These are phyloP conservation scores for Colletotrichum orbiculare DNA, from an alignment of 2,329 filamentous ascomycete genomes.

Conservation along the genomic window DNA sequence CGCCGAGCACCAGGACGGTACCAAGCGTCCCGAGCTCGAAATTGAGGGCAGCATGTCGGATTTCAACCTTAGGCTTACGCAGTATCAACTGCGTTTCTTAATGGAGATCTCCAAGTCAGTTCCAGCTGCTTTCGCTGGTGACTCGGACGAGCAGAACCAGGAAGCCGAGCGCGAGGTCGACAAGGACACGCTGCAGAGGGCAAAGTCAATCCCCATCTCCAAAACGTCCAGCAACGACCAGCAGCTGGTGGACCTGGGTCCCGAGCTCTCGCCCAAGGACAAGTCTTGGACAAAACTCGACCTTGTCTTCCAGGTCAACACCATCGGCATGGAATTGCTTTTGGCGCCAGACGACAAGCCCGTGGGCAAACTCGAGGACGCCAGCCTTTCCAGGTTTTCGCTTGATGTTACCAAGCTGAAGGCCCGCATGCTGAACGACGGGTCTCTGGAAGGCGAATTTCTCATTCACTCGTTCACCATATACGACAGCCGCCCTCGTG, in stretches of 20 bases:
- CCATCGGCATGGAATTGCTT: constrained; percentile 88
- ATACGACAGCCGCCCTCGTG: constrained; percentile 86
- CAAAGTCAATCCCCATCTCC: constrained; percentile 50
- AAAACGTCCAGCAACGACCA: constrained; percentile 49
- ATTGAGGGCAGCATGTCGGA: constrained; percentile 93
- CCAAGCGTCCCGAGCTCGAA: constrained; percentile 88
- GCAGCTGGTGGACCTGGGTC: constrained; percentile 66
- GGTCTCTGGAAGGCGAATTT: constrained; percentile 90
- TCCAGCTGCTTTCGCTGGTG: constrained; percentile 85
- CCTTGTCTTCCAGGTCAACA: constrained; percentile 88
- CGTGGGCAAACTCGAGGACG: constrained; percentile 79
- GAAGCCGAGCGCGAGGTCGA: constrained; percentile 82
- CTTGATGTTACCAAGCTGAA: constrained; percentile 93
- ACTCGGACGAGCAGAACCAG: constrained; percentile 76
- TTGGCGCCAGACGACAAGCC: constrained; percentile 80
- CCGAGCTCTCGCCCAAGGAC: constrained; percentile 75
- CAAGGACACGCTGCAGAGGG: constrained; percentile 61
- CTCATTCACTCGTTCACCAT: constrained; percentile 96
- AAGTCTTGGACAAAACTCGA: constrained; percentile 94
- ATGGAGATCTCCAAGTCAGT: constrained; percentile 89
- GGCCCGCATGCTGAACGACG: constrained; percentile 91
- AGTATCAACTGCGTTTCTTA: constrained; percentile 90
- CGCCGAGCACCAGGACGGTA: constrained; percentile 82
- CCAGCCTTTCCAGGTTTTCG: constrained; percentile 93
- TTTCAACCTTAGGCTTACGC: constrained; percentile 88